phyloP scores from a whole-genome alignment of 345 rosid species.

The Bruguiera parviflora region DNA sequence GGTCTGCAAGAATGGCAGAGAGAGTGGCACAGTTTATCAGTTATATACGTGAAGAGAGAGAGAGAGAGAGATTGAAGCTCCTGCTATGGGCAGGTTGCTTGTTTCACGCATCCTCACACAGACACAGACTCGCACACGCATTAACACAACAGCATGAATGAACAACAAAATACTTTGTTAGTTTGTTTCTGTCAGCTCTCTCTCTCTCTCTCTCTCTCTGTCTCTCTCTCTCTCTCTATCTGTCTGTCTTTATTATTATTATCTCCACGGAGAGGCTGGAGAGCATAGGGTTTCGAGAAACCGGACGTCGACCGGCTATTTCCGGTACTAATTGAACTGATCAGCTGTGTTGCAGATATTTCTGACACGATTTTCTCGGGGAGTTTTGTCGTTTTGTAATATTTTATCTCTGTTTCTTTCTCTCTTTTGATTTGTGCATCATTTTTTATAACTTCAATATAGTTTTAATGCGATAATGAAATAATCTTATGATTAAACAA shows the following conservation, averaged over 20 bases:
- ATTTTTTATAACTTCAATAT: background rate
- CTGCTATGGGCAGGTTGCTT: slow-evolving; percentile 11
- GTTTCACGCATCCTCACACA: slow-evolving; percentile 28
- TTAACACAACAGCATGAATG: background rate
- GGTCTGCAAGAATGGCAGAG: slow-evolving; percentile 43
- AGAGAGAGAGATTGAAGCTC: slow-evolving; percentile 11
- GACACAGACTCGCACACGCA: slow-evolving; percentile 3
- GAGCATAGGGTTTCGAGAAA: slow-evolving; percentile 38
- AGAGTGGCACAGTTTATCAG: slow-evolving; percentile 16
- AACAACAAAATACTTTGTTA: slow-evolving; percentile 12
- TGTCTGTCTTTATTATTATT: background rate
- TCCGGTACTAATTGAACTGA: slow-evolving; percentile 55
- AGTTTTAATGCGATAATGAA: no score
- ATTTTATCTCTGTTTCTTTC: background rate
- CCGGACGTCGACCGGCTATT: slow-evolving; percentile 54
- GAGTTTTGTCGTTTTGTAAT: slow-evolving; percentile 30
- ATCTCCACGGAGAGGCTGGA: background rate
- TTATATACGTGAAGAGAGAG: slow-evolving; percentile 36
- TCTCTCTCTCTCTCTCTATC: background rate
- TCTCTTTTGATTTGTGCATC: background rate
- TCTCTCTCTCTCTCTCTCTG: background rate
- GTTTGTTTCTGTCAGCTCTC: slow-evolving; percentile 11
- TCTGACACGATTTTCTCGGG: slow-evolving; percentile 28
- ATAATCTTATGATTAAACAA: no score
- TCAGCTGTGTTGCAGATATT: slow-evolving; percentile 44